Percentiles rank a stretch among this genome's conserved stretches.
Conservation (phyloP, 805 yeast species). For the Saturnispora ahearnii region DNA sequence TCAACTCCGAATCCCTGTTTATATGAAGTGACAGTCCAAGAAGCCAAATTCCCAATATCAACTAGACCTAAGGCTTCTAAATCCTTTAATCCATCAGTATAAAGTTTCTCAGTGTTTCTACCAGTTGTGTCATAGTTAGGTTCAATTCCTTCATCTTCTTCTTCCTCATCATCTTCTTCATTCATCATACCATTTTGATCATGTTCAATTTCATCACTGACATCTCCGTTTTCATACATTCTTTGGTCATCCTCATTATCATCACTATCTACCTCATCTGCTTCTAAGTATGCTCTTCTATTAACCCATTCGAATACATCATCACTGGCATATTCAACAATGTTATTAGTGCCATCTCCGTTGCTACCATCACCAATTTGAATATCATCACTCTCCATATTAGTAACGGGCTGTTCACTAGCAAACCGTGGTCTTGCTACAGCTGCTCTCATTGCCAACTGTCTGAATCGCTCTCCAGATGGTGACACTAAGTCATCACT, state of each 20-base stretch:
- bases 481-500: background rate
- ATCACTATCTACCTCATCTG: background rate
- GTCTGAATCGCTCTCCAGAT: background rate
- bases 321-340: background rate
- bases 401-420: background rate
- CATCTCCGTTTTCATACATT: background rate
- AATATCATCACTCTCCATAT: background rate
- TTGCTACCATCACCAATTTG: background rate
- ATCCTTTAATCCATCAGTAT: conserved; percentile 38
- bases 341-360: background rate
- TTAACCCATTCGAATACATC: background rate
- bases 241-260: background rate
- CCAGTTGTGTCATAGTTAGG: background rate
- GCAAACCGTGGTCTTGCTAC: background rate
- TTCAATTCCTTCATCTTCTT: background rate
- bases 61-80: conserved; percentile 50
- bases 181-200: background rate
- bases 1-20: conserved; percentile 66
- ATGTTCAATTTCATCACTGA: background rate
- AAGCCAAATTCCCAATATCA: conserved; percentile 73
- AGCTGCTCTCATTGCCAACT: background rate
- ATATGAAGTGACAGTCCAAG: conserved; percentile 73
- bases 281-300: background rate
- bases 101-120: conserved; percentile 10
- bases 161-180: background rate